phyloP scores from a whole-genome alignment of 495 filamentous ascomycete species.

The Hypoxylon fuscum region DNA sequence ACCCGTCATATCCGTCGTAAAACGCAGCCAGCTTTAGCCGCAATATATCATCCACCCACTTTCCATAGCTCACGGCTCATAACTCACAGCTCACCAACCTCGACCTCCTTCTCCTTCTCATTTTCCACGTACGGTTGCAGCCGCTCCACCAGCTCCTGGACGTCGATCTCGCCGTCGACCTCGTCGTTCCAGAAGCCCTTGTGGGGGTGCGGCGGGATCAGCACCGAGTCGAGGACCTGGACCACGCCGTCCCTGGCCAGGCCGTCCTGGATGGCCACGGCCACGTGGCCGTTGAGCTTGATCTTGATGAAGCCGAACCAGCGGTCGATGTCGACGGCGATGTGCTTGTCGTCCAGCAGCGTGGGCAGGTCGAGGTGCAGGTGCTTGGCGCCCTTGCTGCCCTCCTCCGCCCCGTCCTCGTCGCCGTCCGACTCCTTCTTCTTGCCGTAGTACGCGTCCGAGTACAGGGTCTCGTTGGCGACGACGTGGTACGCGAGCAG shows the following conservation, averaged over 20 bases:
- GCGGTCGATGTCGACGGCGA: constrained; percentile 73
- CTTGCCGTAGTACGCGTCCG: constrained; percentile 74
- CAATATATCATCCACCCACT: constrained; percentile 41
- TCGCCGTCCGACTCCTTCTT: constrained; percentile 27
- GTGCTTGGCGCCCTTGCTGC: constrained; percentile 19
- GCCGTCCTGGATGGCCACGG: constrained; percentile 70
- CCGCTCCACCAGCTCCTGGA: constrained; percentile 71
- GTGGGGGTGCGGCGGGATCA: constrained; percentile 74
- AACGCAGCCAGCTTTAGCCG: not conserved
- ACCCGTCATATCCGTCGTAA: no score
- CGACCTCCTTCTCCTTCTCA: constrained; percentile 22
- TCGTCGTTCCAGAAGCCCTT: constrained; percentile 39
- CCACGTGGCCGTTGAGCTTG: constrained; percentile 72
- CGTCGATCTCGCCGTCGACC: constrained; percentile 62
- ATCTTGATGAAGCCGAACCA: constrained; percentile 70
- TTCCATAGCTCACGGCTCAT: constrained; percentile 16
- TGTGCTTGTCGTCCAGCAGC: constrained; percentile 63
- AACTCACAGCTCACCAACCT: constrained; percentile 34
- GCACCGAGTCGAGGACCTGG: constrained; percentile 73
- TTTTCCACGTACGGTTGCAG: constrained; percentile 48
- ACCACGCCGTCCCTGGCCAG: constrained; percentile 78
- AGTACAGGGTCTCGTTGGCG: constrained; percentile 78
- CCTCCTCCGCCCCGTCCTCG: constrained; percentile 8
- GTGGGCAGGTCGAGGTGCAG: constrained; percentile 74
- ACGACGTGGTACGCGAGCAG: constrained; percentile 83